Conservation (phyloP, 2,329 filamentous ascomycete genomes). For the Alternaria sp. region DNA sequence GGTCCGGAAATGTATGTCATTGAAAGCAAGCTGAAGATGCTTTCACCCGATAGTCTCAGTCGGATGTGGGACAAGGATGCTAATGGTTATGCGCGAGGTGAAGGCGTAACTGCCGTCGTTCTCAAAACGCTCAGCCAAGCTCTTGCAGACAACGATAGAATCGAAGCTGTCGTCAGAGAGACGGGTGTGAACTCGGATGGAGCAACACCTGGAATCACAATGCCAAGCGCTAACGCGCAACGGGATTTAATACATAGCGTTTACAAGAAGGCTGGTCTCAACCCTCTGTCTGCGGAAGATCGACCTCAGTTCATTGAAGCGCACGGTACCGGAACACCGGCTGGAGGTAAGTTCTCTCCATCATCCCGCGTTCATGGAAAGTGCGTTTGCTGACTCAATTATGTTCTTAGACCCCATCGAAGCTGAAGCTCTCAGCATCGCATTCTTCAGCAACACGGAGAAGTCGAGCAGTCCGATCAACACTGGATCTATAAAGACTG, state of each 20-base stretch:
- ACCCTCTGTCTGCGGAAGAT: constrained; percentile 23
- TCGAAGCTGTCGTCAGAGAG: constrained; percentile 52
- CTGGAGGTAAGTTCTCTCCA: constrained; percentile 46
- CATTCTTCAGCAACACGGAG: constrained; percentile 6
- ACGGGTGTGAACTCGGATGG: constrained; percentile 53
- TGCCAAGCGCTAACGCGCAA: constrained; percentile 57
- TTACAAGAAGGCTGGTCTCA: constrained; percentile 50
- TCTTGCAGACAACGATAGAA: constrained; percentile 56
- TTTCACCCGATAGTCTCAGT: constrained; percentile 37
- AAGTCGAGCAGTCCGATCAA: constrained; percentile 9
- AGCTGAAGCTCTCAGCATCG: constrained; percentile 24
- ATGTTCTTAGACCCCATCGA: constrained; percentile 29
- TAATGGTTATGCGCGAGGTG: constrained; percentile 62
- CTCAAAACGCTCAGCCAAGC: constrained; percentile 62
- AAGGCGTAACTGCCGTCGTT: constrained; percentile 61
- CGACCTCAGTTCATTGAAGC: constrained; percentile 39
- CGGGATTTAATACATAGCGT: constrained; percentile 35
- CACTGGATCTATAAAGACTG: constrained; percentile 43
- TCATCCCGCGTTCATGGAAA: constrained; percentile 10
- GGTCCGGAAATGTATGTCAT: constrained; percentile 25
- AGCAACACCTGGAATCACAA: constrained; percentile 50
- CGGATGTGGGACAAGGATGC: constrained; percentile 51
- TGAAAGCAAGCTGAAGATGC: constrained; percentile 40
- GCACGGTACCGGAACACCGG: constrained; percentile 28
- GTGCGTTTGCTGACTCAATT: neutral